Percentiles rank a stretch among this genome's conserved stretches.
Evolutionary conservation across 768 basidiomycete species (phyloP).

Genomic region (Tricholoma saponaceum): DNA sequence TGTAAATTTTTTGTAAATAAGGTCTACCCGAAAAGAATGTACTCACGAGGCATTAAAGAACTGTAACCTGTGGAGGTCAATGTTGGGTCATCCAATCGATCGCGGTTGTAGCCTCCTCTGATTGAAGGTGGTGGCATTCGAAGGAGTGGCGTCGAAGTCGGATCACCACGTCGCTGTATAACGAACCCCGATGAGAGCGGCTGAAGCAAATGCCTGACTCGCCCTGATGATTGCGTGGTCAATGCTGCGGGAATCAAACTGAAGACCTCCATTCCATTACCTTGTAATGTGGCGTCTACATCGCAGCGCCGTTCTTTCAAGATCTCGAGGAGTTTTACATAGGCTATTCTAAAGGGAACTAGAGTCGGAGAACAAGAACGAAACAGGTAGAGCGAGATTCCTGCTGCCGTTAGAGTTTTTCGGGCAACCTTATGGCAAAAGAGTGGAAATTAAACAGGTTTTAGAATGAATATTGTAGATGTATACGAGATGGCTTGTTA

Average conservation of each 20-base stretch:
- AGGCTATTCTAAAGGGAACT: slow-evolving; percentile 40
- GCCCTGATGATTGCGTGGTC: slow-evolving; percentile 18
- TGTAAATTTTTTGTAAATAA: slow-evolving; percentile 17
- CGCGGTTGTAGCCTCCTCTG: not conserved
- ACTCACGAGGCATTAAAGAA: slow-evolving; percentile 35
- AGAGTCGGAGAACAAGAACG: slow-evolving; percentile 37
- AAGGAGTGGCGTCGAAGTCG: not conserved
- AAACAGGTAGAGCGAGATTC: slow-evolving; percentile 42
- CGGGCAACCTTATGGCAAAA: slow-evolving; percentile 36
- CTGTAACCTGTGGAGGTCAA: slow-evolving; percentile 12
- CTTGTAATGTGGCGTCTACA: slow-evolving; percentile 28
- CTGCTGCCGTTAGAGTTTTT: slow-evolving; percentile 38
- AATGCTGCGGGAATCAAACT: not conserved
- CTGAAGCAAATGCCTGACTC: slow-evolving; percentile 28
- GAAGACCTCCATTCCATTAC: slow-evolving; percentile 18
- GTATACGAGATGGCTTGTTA: slow-evolving; percentile 21
- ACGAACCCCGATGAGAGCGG: slow-evolving; percentile 28
- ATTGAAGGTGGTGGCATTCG: not conserved
- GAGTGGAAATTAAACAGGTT: not conserved
- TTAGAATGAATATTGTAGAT: slow-evolving; percentile 7
- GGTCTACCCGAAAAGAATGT: slow-evolving; percentile 1
- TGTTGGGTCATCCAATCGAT: slow-evolving; percentile 1
- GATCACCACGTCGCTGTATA: slow-evolving; percentile 17
- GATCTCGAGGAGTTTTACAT: slow-evolving; percentile 44
- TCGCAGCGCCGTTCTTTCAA: slow-evolving; percentile 31